These are phyloP conservation scores for Bisporella sp. DNA, from an alignment of 2,329 filamentous ascomycete genomes.

Conservation along the genomic window DNA sequence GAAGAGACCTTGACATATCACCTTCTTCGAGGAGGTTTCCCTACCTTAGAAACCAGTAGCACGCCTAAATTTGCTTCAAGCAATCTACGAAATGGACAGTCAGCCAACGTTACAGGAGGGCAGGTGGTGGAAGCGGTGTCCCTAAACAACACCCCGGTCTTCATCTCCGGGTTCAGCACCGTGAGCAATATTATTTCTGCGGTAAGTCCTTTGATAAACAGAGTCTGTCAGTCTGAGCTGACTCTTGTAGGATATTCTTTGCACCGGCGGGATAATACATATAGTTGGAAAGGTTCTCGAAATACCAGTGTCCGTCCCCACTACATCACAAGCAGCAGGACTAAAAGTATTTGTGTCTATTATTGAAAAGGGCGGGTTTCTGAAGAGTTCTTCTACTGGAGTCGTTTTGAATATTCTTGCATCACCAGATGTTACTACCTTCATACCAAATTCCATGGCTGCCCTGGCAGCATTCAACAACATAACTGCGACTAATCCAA, in stretches of 20 bases:
- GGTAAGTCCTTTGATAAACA: constrained; percentile 4
- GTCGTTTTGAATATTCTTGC: background rate
- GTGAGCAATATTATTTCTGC: constrained; percentile 5
- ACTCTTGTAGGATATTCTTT: constrained; percentile 39
- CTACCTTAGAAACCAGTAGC: constrained; percentile 9
- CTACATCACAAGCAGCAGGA: constrained; percentile 5
- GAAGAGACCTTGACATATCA: constrained; percentile 15
- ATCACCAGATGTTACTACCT: constrained; percentile 15
- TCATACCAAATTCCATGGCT: constrained; percentile 16
- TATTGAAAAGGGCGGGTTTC: constrained; percentile 6
- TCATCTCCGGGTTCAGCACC: constrained; percentile 11
- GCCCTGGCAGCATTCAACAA: constrained; percentile 11
- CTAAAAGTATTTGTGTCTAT: constrained; percentile 15
- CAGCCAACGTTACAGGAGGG: constrained; percentile 17
- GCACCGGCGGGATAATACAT: constrained; percentile 48
- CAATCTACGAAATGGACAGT: constrained; percentile 9
- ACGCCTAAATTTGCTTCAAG: constrained; percentile 13
- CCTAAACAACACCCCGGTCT: constrained; percentile 5
- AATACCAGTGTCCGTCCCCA: constrained; percentile 29
- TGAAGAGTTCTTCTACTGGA: background rate
- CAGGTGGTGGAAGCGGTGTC: constrained; percentile 12
- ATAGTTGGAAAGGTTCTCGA: constrained; percentile 42
- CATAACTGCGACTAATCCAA: constrained; percentile 4
- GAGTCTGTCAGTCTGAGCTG: background rate
- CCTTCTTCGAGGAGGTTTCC: constrained; percentile 13